phyloP scores from a whole-genome alignment of 1,284 basidiomycete species.

The Wallemia mellicola region DNA sequence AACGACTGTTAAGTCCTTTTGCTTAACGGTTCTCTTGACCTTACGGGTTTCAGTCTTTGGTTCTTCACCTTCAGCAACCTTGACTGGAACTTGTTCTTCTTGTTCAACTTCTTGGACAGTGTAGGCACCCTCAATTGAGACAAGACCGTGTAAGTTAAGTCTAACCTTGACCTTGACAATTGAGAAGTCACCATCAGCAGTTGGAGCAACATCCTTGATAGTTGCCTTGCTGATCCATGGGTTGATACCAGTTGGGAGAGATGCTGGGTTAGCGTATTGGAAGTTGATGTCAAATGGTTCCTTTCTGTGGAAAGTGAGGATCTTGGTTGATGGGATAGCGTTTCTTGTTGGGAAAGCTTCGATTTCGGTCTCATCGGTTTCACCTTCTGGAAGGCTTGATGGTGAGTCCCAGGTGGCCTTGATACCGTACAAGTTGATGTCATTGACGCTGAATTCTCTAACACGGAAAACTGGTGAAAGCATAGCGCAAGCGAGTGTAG shows the following conservation, averaged over 20 bases:
- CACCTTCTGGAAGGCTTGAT: constrained; percentile 32
- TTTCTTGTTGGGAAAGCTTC: constrained; percentile 59
- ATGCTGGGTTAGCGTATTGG: constrained; percentile 34
- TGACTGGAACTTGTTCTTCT: constrained; percentile 33
- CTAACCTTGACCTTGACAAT: constrained; percentile 67
- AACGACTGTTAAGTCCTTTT: constrained; percentile 46
- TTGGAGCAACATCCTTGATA: constrained; percentile 39
- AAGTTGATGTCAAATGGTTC: constrained; percentile 61
- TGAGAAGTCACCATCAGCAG: constrained; percentile 35
- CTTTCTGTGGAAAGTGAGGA: constrained; percentile 74
- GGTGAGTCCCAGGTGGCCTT: constrained; percentile 55
- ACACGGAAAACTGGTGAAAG: constrained; percentile 86
- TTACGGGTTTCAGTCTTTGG: constrained; percentile 31
- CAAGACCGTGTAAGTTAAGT: constrained; percentile 50
- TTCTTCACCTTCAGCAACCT: constrained; percentile 29
- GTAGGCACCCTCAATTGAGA: constrained; percentile 59
- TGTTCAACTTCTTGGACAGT: constrained; percentile 36
- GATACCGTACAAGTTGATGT: constrained; percentile 57
- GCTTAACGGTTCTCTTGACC: constrained; percentile 37
- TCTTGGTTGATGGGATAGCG: constrained; percentile 61
- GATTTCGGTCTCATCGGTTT: constrained; percentile 41
- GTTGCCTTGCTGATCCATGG: constrained; percentile 51
- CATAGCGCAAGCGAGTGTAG: constrained; percentile 77
- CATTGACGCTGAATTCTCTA: constrained; percentile 59
- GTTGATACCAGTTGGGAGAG: constrained; percentile 44